Evolutionary conservation across 805 yeast genomes (phyloP).

Genomic region (Crinitomyces ghanaensis): DNA sequence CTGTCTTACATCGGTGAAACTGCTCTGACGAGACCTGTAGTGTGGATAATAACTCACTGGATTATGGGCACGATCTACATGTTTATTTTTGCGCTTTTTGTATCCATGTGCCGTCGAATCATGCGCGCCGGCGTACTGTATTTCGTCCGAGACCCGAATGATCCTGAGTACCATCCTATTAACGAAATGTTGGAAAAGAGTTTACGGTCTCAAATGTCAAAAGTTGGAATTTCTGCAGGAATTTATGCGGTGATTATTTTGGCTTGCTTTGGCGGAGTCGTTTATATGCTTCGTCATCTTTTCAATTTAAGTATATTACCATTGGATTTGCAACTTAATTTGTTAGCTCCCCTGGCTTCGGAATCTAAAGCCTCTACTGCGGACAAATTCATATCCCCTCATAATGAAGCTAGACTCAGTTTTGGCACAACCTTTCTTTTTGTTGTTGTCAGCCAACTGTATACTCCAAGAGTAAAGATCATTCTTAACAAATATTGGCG

Average conservation of each 20-base stretch:
- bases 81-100: constrained; percentile 76
- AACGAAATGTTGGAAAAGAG: constrained; percentile 82
- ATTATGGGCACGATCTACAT: constrained; percentile 70
- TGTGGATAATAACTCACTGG: constrained; percentile 40
- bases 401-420: too few species aligned
- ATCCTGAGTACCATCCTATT: constrained; percentile 74
- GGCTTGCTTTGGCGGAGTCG: constrained; percentile 60
- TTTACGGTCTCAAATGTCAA: constrained; percentile 54
- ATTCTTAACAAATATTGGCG: too few species aligned
- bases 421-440: too few species aligned
- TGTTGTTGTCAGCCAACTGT: too few species aligned
- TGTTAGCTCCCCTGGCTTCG: too few species aligned
- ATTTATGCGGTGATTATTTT: constrained; percentile 50
- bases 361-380: too few species aligned
- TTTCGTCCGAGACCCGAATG: constrained; percentile 90
- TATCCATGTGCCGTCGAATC: constrained; percentile 70
- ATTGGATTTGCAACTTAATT: too few species aligned
- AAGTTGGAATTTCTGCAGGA: constrained; percentile 60
- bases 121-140: constrained; percentile 82
- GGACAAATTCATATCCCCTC: too few species aligned
- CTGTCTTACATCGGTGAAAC: constrained; percentile 3
- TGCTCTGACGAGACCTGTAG: constrained; percentile 15
- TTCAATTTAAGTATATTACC: constrained; percentile 16
- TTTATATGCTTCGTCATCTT: constrained; percentile 34
- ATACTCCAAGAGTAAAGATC: too few species aligned